Evolutionary conservation across 768 basidiomycete species (phyloP).

Genomic region (Coprinellus micaceus): DNA sequence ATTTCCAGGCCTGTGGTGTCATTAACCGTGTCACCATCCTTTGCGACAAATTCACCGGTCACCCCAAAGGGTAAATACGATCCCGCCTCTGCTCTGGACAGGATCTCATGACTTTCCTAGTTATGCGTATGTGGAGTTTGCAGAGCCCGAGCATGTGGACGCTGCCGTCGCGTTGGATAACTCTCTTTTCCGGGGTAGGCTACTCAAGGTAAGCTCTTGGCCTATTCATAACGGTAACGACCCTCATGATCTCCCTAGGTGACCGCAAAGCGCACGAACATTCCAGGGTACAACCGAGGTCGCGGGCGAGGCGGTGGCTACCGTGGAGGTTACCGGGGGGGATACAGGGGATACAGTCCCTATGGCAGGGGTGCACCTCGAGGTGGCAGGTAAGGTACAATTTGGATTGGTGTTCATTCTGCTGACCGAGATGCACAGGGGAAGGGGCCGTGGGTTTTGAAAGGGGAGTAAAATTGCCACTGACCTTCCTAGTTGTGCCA

Average conservation of each 20-base stretch:
- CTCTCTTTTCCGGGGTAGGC: slow-evolving; percentile 88
- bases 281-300: slow-evolving; percentile 88
- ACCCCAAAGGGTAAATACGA: slow-evolving; percentile 84
- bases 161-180: slow-evolving; percentile 93
- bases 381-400: slow-evolving; percentile 61
- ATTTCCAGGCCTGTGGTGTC: slow-evolving; percentile 95
- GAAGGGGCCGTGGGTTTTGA: slow-evolving; percentile 70
- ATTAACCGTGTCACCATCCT: slow-evolving; percentile 99
- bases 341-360: slow-evolving; percentile 52
- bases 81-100: neutral
- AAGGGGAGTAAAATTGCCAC: slow-evolving; percentile 4
- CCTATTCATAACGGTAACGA: slow-evolving; percentile 2
- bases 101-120: slow-evolving; percentile 35
- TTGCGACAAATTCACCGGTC: slow-evolving; percentile 99
- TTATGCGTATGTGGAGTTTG: slow-evolving; percentile 98
- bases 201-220: slow-evolving; percentile 68
- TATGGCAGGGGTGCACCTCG: slow-evolving; percentile 47
- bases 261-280: slow-evolving; percentile 91
- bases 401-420: neutral
- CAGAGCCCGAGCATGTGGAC: slow-evolving; percentile 87
- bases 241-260: slow-evolving; percentile 50
- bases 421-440: slow-evolving; percentile 20
- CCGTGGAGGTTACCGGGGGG: slow-evolving; percentile 57
- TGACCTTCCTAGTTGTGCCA: neutral
- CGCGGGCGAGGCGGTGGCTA: slow-evolving; percentile 52